These are phyloP conservation scores for Austroboletus festivus DNA, from an alignment of 768 basidiomycete species.

Conservation along the genomic window DNA sequence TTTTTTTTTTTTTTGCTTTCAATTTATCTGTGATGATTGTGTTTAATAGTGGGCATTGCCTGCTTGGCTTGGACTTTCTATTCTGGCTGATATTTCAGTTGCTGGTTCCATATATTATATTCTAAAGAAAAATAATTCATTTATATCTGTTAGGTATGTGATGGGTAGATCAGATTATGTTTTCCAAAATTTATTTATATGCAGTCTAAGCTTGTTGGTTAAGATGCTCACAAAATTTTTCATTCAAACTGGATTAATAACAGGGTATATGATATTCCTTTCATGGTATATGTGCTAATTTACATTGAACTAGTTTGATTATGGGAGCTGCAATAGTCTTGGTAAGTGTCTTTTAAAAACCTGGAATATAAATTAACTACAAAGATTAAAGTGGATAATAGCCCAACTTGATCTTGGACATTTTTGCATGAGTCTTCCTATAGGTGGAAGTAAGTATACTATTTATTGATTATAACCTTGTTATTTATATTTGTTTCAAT, in stretches of 20 bases:
- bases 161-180: background rate
- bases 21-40: background rate
- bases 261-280: slow-evolving; percentile 12
- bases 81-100: slow-evolving; percentile 20
- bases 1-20: background rate
- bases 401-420: slow-evolving; percentile 17
- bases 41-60: slow-evolving; percentile 17
- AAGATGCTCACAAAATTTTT: slow-evolving; percentile 16
- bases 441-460: slow-evolving; percentile 21
- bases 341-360: slow-evolving; percentile 13
- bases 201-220: slow-evolving; percentile 17
- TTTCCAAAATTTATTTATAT: background rate
- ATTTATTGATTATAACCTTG: background rate
- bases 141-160: slow-evolving; percentile 13
- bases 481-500: background rate
- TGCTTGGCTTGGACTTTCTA: slow-evolving; percentile 23
- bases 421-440: slow-evolving; percentile 24
- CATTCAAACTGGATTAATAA: slow-evolving; percentile 28
- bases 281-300: background rate
- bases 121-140: slow-evolving; percentile 8
- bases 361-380: background rate
- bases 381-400: slow-evolving; percentile 15
- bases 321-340: slow-evolving; percentile 14
- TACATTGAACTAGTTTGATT: background rate
- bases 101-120: slow-evolving; percentile 18